These are phyloP conservation scores for Daedaleopsis nitida DNA, from an alignment of 768 basidiomycete species.

Conservation along the genomic window DNA sequence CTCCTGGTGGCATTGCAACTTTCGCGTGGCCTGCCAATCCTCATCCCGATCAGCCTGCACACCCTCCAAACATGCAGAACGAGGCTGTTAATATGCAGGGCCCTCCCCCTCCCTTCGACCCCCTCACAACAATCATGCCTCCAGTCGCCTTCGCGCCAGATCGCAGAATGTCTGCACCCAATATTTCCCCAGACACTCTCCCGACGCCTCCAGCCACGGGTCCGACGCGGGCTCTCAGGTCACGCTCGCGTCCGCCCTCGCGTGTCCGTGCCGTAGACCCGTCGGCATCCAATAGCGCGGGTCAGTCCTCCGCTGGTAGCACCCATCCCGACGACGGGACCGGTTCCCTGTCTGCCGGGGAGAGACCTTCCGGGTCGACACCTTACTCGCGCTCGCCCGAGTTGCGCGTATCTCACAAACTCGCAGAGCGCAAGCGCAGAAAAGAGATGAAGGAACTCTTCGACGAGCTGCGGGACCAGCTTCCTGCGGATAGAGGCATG, in stretches of 20 bases:
- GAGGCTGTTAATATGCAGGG: constrained; percentile 25
- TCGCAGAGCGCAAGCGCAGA: constrained; percentile 94
- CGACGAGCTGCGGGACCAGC: constrained; percentile 90
- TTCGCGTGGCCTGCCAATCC: constrained; percentile 71
- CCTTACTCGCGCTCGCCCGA: constrained; percentile 97
- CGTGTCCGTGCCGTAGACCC: constrained; percentile 50
- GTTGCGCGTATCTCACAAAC: constrained; percentile 91
- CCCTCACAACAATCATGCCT: constrained; percentile 46
- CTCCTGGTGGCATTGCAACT: constrained; percentile 62
- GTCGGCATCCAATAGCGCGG: constrained; percentile 34
- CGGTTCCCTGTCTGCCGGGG: constrained; percentile 16
- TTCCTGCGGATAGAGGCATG: constrained; percentile 91
- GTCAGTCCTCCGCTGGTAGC: constrained; percentile 19
- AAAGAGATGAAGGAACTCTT: constrained; percentile 99
- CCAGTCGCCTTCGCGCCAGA: constrained; percentile 61
- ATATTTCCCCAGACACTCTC: constrained; percentile 44
- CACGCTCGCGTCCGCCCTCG: constrained; percentile 73
- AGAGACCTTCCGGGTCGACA: constrained; percentile 58
- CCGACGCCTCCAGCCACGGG: constrained; percentile 45
- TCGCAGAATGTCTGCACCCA: constrained; percentile 76
- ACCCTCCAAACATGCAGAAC: constrained; percentile 39
- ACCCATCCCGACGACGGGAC: constrained; percentile 20
- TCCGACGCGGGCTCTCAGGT: constrained; percentile 57
- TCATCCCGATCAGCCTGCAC: constrained; percentile 39
- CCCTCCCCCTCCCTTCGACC: constrained; percentile 28